Base-by-base conservation (phyloP, 2,329 filamentous ascomycete genomes). In the Cladosporium velox region DNA sequence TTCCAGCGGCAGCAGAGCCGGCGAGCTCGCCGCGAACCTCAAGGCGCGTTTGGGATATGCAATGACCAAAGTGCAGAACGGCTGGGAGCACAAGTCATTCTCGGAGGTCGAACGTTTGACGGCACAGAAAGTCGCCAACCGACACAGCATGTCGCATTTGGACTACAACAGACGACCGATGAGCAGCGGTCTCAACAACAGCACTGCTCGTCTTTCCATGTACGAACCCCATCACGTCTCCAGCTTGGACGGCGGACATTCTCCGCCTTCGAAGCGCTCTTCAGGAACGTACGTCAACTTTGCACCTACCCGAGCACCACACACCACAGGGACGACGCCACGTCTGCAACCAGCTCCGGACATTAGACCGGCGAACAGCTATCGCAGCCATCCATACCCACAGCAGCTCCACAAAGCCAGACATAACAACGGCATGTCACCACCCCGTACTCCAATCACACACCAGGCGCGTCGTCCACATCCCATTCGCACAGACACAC, bases 21-120 rank as follows among this genome's bases (percentile, higher is more conserved):
- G 90, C 77, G 91, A 96, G 84, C 91, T 95, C 83, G 92, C 91
- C 49, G 87, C 89, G 64, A 91, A 94, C 75, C 85, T 98, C 62
- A 90, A 90, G 75, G 89, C 92, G 60, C 90, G 92, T 72, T 85
- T 98, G 32, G 92, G 92, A 7, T 97, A 97, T 78, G 94, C 94
- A 70, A 95, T 96, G 86, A 86, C 96, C 75, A 97, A 97, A 78
- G 91, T 97, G 49, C 92, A 92, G 76, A 89, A 96, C 75, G 92
- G 92, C 66, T 95, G 93, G 90, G 91, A 96, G 78, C 86, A 89
- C 59, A 88, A 90, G 69, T 88, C 88, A 21, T 87, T 95, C 66
- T 88, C 90, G 65, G 91, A 94, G 77, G 86, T 94, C 34, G 92
- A 94, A 78, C 87, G 86, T 57, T 80, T 92, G 49, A 87, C 91